Evolutionary conservation across 2,329 filamentous ascomycete species (phyloP), one percentile per base, ranked within the genome.

Genomic region (Fusarium odoratissimum): DNA sequence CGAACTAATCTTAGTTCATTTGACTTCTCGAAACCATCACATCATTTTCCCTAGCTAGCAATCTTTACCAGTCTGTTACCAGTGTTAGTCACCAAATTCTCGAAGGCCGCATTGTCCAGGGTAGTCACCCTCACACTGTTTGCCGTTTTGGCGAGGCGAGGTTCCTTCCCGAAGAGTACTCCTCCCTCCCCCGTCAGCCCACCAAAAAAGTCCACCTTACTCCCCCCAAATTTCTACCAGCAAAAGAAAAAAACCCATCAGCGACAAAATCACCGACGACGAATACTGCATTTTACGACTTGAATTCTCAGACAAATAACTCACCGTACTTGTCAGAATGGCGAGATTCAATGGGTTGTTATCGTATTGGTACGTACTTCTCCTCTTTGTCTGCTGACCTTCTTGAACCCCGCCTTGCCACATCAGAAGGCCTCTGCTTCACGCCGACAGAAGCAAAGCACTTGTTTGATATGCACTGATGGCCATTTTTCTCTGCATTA

Each of bases 221-320:
- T 52, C 61, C 68, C 68, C 64, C 69, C 68, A 60, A 72, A 69
- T 71, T 71, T 72, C 69, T 46, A 64, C 51, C 56, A 42, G 61
- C 56, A 69, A 49, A n/a, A 28, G 55, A 55, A 49, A 57, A 59
- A 71, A 58, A 56, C 30, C n/a, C n/a, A 33, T 40, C 54, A 40
- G 30, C 31, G 28, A 58, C 28, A 35, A 35, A 28, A n/a, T 9
- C 14, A 13, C n/a, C 54, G 30, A 63, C 54, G 45, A 46, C 19
- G n/a, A 35, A 28, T 33, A 25, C 14, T 48, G 2, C 19, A 25
- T 31, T 28, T 6, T 37, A 31, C 59, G 28, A 21, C 11, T 14
- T 54, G 37, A 45, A 45, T 58, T 28, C 51, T 30, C 33, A 19
- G 5, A n/a, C 7, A 8, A 14, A 3, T n/a, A 6, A 21, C 4